Percentiles rank a stretch among this genome's conserved stretches.
Evolutionary conservation across 495 filamentous ascomycete genomes (phyloP).

Genomic region (Clavariopsis aquatica): DNA sequence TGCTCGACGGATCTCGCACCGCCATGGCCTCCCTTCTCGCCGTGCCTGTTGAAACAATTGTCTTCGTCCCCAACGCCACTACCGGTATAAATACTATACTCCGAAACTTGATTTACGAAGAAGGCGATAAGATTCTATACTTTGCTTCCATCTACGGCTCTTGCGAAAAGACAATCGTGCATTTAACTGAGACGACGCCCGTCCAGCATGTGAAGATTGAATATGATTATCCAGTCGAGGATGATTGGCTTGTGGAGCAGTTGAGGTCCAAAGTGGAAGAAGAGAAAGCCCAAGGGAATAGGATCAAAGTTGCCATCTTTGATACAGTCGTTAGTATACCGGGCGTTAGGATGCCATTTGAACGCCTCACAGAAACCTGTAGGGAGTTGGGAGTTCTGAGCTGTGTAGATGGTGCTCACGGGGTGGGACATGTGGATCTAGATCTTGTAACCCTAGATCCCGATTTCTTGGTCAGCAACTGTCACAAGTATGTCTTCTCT

Average conservation of each 20-base stretch:
- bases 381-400: conserved; percentile 62
- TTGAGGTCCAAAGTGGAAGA: conserved; percentile 53
- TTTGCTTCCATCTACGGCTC: conserved; percentile 78
- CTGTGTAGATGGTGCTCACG: conserved; percentile 80
- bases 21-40: conserved; percentile 66
- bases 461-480: conserved; percentile 83
- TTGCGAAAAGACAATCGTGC: conserved; percentile 69
- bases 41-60: conserved; percentile 61
- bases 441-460: conserved; percentile 64
- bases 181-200: conserved; percentile 61
- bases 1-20: conserved; percentile 63
- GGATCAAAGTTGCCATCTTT: conserved; percentile 65
- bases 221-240: conserved; percentile 60
- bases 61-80: conserved; percentile 81
- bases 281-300: conserved; percentile 29
- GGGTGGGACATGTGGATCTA: conserved; percentile 73
- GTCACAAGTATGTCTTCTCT: conserved; percentile 65
- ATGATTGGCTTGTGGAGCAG: conserved; percentile 56
- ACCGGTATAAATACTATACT: conserved; percentile 79
- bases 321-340: conserved; percentile 76
- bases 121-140: conserved; percentile 46
- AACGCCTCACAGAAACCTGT: conserved; percentile 62
- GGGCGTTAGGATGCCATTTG: conserved; percentile 77
- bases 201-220: conserved; percentile 48
- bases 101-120: conserved; percentile 61